Conservation (phyloP, 2,329 filamentous ascomycete species). For the Penicillium sp. region DNA sequence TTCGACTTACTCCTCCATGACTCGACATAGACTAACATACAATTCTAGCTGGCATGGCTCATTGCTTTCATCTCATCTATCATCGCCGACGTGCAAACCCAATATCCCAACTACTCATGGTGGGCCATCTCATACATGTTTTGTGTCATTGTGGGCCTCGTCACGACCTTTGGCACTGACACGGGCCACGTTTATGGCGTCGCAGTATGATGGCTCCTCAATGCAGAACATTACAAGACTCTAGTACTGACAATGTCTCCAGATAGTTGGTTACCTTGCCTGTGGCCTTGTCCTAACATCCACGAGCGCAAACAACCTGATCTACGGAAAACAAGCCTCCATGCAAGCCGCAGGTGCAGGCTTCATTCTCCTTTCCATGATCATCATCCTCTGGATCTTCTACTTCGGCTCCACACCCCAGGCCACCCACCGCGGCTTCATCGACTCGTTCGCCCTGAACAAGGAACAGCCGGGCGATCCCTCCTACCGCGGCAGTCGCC, state of each 20-base stretch:
- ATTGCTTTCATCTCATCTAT: constrained; percentile 87
- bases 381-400: constrained; percentile 94
- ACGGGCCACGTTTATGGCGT: constrained; percentile 85
- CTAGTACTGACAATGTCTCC: constrained; percentile 25
- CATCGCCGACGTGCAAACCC: constrained; percentile 57
- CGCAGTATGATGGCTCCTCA: constrained; percentile 53
- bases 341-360: constrained; percentile 86
- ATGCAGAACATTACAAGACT: not conserved
- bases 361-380: constrained; percentile 90
- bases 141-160: constrained; percentile 75
- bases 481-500: constrained; percentile 62
- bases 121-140: constrained; percentile 86
- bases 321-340: constrained; percentile 68
- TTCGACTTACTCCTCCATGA: constrained; percentile 23
- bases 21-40: constrained; percentile 10
- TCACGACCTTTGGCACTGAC: constrained; percentile 79
- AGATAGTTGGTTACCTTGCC: constrained; percentile 80
- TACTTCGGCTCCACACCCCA: constrained; percentile 95
- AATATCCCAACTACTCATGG: constrained; percentile 86
- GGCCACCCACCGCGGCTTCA: constrained; percentile 79
- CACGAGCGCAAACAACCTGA: constrained; percentile 78
- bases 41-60: constrained; percentile 79
- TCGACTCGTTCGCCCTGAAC: constrained; percentile 91
- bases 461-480: constrained; percentile 64
- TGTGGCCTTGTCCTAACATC: constrained; percentile 82